Evolutionary conservation across 169 alveolate species (phyloP), one percentile per base, ranked within the genome.

Genomic region (Eimeria brunetti): DNA sequence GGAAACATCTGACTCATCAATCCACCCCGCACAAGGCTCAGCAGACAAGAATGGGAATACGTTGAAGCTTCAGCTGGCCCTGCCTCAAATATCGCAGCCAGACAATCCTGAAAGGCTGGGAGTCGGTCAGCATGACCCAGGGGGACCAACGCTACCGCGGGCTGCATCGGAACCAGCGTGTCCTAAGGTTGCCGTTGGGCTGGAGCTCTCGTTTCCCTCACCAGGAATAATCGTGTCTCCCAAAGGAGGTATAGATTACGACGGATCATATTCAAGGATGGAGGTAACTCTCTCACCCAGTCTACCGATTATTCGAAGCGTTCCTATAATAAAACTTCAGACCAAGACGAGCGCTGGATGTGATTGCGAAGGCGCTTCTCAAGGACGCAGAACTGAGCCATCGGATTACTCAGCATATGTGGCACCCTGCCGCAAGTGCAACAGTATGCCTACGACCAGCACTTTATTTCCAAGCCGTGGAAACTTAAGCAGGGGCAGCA

Each of bases 181-280:
- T 64, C 58, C 53, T 14, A 86, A 62, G 62, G 51, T 75, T 41
- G 62, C 81, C 36, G 49, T 75, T 27, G 81, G 71, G 53, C 69
- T 86, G 67, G 71, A 53, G 51, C 75, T 41, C 38, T 58, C 71
- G 60, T n/a, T 84, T 60, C 91, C 58, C 3, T 84, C 75, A 38
- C 91, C 91, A 22, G 75, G 41, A 24, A 27, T 30, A 12, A n/a
- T 30, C 8, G 30, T 51, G 46, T 30, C 30, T 81, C 18, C 69
- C 51, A 51, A 33, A 33, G 78, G 33, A 30, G 30, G 41, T 41
- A 58, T 58, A 5, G 56, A 36, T 0, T 0, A 36, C 51, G 41
- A 18, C 22, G 12, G 69, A 78, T 49, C 88, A 78, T 46, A 49
- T 49, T 51, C 60, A 27, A 67, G 14, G 88, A 5, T n/a, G 41